Evolutionary conservation across 1,139 yeast genomes (phyloP).

Genomic region (Waltiozyma sp.): DNA sequence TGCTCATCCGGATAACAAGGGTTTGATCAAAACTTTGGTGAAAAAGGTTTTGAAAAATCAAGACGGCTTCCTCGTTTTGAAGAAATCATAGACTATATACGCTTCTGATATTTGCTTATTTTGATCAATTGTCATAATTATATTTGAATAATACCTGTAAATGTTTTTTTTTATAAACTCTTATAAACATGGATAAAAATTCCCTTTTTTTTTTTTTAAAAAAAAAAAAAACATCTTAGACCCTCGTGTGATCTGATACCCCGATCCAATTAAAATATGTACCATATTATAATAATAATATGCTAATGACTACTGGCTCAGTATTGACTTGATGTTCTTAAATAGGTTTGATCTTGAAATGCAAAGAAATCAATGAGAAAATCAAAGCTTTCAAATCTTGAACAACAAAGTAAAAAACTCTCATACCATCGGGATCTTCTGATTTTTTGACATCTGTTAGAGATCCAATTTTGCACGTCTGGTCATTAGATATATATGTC

Average conservation of each 20-base stretch:
- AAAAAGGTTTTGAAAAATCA: constrained; percentile 58
- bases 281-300: too few relatives aligned
- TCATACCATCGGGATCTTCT: constrained; percentile 32
- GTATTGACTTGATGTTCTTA: neutral
- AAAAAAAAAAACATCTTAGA: too few relatives aligned
- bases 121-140: too few relatives aligned
- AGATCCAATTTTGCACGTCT: constrained; percentile 31
- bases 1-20: constrained; percentile 61
- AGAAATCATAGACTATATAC: too few relatives aligned
- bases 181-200: too few relatives aligned
- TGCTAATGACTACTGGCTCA: too few relatives aligned
- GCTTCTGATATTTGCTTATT: too few relatives aligned
- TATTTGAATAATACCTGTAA: too few relatives aligned
- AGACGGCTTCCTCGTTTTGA: constrained; percentile 55
- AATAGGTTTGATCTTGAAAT: constrained; percentile 25
- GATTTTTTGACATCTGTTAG: constrained; percentile 28
- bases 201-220: too few relatives aligned
- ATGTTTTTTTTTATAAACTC: too few relatives aligned
- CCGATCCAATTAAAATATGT: too few relatives aligned
- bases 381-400: constrained; percentile 34
- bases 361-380: constrained; percentile 31
- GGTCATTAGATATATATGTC: neutral
- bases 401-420: constrained; percentile 32
- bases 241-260: too few relatives aligned
- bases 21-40: constrained; percentile 54